phyloP scores from a whole-genome alignment of 805 yeast species.

The Wickerhamomyces chaumierensis region DNA sequence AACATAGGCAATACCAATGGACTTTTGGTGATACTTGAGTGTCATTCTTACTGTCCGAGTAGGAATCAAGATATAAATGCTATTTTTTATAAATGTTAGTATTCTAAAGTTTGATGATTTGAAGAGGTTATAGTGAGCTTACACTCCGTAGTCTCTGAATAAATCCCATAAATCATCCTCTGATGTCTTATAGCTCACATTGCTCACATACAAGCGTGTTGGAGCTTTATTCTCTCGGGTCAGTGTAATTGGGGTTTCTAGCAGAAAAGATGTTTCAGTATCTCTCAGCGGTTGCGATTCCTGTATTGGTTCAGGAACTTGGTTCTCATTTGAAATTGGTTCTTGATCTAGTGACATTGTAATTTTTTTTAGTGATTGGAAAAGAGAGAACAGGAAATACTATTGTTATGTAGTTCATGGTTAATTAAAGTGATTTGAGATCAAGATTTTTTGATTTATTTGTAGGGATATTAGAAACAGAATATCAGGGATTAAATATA shows the following conservation, averaged over 20 bases:
- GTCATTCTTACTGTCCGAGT: constrained; percentile 39
- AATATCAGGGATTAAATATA: too few species aligned
- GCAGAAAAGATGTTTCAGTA: too few species aligned
- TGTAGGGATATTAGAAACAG: too few species aligned
- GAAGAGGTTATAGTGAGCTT: constrained; percentile 12
- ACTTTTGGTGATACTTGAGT: constrained; percentile 27
- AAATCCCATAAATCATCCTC: constrained; percentile 38
- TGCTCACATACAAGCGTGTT: constrained; percentile 39
- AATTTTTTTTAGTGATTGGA: too few species aligned
- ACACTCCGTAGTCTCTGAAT: constrained; percentile 36
- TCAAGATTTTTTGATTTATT: too few species aligned
- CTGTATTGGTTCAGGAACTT: neutral
- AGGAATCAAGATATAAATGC: constrained; percentile 37
- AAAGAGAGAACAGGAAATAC: too few species aligned
- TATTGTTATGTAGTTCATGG: too few species aligned
- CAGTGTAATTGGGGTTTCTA: too few species aligned
- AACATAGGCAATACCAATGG: constrained; percentile 70
- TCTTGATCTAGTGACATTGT: neutral
- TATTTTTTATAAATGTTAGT: constrained; percentile 5
- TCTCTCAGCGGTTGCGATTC: too few species aligned
- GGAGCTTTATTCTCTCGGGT: too few species aligned
- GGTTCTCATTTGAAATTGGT: neutral
- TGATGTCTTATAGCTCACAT: constrained; percentile 40
- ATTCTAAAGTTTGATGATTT: neutral
- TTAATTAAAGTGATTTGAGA: too few species aligned